These are phyloP conservation scores for Gossypium longicalyx DNA, from an alignment of 345 rosid species.

Conservation along the genomic window DNA sequence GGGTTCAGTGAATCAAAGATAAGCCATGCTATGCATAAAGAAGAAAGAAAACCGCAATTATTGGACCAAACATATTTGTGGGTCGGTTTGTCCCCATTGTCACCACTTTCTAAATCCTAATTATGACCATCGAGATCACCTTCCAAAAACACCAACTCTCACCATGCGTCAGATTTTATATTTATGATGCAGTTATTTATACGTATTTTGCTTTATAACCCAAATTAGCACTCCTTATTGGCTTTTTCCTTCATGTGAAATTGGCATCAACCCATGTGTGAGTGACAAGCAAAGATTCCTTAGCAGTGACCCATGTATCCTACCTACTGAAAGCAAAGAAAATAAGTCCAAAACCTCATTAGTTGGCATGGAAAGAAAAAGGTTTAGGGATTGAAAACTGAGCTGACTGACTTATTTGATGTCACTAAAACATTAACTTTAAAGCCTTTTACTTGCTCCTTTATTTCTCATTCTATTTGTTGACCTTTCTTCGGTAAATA, in stretches of 20 bases:
- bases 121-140: background rate
- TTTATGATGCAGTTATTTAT: too few relatives aligned
- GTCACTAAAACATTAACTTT: background rate
- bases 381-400: background rate
- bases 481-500: background rate
- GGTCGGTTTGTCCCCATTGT: constrained; percentile 4
- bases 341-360: constrained; percentile 8
- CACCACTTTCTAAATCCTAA: background rate
- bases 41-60: background rate
- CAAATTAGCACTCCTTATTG: background rate
- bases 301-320: background rate
- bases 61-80: background rate
- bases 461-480: background rate
- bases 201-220: too few relatives aligned
- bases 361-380: background rate
- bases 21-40: background rate
- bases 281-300: constrained; percentile 9
- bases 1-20: background rate
- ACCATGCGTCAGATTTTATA: too few relatives aligned
- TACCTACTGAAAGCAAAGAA: background rate
- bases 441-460: background rate
- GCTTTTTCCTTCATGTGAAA: constrained; percentile 2
- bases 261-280: constrained; percentile 17
- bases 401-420: background rate
- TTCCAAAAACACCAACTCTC: too few relatives aligned